These are phyloP conservation scores for Furcasterigmium furcatum DNA, from an alignment of 2,329 filamentous ascomycete genomes.

Conservation along the genomic window DNA sequence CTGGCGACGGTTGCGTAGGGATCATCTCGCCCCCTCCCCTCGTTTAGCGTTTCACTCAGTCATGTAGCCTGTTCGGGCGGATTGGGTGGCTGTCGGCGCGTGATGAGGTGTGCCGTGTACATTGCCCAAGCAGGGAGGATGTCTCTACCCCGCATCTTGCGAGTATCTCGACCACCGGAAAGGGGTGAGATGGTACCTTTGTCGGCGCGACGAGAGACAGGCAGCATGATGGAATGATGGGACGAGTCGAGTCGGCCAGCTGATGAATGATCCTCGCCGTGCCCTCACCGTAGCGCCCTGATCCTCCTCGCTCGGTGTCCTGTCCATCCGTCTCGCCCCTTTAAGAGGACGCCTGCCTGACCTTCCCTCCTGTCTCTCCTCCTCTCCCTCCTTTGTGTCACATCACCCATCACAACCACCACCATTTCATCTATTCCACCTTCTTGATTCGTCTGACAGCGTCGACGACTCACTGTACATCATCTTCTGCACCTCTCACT, in stretches of 20 bases:
- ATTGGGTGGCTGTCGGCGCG: background rate
- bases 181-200: background rate
- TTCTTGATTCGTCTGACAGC: background rate
- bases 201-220: background rate
- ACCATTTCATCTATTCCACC: background rate
- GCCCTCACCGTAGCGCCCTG: background rate
- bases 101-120: background rate
- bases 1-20: no score
- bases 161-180: background rate
- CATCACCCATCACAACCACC: slow-evolving; percentile 4
- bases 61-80: background rate
- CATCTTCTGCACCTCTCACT: no score
- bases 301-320: background rate
- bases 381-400: background rate
- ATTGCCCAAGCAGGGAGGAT: background rate
- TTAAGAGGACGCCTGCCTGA: background rate
- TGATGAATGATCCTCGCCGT: background rate
- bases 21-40: background rate
- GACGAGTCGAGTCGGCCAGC: background rate
- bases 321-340: background rate
- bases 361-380: background rate
- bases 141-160: background rate
- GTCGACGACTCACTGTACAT: background rate
- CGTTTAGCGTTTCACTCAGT: background rate
- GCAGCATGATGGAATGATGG: background rate